A percentile compares a stretch with the other conserved stretches of the same genome.
phyloP scores from a whole-genome alignment of 1,284 basidiomycete species.

The Apiotrichum veenhuisii region DNA sequence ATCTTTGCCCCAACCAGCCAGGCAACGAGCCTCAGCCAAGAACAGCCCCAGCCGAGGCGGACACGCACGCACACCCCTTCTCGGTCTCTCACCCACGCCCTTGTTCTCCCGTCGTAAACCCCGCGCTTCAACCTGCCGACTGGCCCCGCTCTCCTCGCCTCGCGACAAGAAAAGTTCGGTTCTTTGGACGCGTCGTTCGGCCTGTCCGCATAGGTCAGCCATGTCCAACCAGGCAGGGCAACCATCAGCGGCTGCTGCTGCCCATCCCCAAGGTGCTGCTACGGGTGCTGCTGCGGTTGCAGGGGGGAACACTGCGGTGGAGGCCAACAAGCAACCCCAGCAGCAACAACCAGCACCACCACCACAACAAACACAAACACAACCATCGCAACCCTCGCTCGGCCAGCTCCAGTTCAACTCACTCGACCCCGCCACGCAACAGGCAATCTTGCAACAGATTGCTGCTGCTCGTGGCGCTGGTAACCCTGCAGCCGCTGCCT shows the following conservation, averaged over 20 bases:
- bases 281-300: background rate
- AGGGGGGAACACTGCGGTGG: background rate
- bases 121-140: too few relatives aligned
- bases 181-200: background rate
- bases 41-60: too few relatives aligned
- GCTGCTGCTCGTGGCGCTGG: constrained; percentile 8
- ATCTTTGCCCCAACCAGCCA: too few relatives aligned
- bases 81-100: too few relatives aligned
- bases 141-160: too few relatives aligned
- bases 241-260: background rate
- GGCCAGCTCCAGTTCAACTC: constrained; percentile 1
- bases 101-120: too few relatives aligned
- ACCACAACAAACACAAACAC: background rate
- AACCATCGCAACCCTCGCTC: background rate
- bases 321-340: constrained; percentile 4
- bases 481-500: constrained; percentile 8
- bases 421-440: constrained; percentile 11
- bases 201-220: background rate
- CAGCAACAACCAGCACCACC: constrained; percentile 7
- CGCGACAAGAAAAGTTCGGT: too few relatives aligned
- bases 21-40: too few relatives aligned
- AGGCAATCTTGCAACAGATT: constrained; percentile 16
- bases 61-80: too few relatives aligned
- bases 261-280: background rate
- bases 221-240: background rate